Evolutionary conservation across 1,284 basidiomycete genomes (phyloP), one percentile per base, ranked within the genome.

Genomic region (Puccinia polysora): DNA sequence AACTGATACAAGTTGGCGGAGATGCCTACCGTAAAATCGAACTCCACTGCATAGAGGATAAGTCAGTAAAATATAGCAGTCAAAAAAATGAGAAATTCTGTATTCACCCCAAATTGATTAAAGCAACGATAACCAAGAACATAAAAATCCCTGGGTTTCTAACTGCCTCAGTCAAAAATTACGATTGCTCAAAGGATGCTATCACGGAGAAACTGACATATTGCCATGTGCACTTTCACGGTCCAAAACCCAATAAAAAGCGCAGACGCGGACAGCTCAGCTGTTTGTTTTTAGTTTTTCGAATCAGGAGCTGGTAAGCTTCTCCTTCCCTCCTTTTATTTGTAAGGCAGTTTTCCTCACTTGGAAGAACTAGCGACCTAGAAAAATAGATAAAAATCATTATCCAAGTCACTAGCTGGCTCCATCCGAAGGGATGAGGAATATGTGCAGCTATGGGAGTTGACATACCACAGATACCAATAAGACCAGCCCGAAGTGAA

Each of bases 401-500:
- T 43, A 20, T 5, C 18, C 4, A 34, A 50, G 2, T 30, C 15
- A 25, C 10, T 4, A 18, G 5, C 12, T 30, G 23, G n/a, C 4
- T 28, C 12, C 38, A 8, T 43, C 18, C 40, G 18, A 43, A 10
- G 49, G 8, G 20, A 52, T 10, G 7, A 34, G 40, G n/a, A 8
- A 28, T 20, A 47, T 1, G 23, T n/a, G 38, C 45, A n/a, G n/a
- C n/a, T n/a, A n/a, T n/a, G n/a, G n/a, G n/a, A n/a, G n/a, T n/a
- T n/a, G n/a, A n/a, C n/a, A 36, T 10, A 70, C 68, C 62, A 74
- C 18, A 64, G 45, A 49, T 74, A 74, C 73, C 73, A 74, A 38
- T 69, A 74, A 20, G 65, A 50, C 74, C 74, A 74, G 18, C 74
- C 75, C n/a, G 73, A 43, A 23, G 74, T 60, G 58, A 75, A 75